Base-by-base conservation (phyloP, 306 rosid genomes). In the Fragaria vesca region DNA sequence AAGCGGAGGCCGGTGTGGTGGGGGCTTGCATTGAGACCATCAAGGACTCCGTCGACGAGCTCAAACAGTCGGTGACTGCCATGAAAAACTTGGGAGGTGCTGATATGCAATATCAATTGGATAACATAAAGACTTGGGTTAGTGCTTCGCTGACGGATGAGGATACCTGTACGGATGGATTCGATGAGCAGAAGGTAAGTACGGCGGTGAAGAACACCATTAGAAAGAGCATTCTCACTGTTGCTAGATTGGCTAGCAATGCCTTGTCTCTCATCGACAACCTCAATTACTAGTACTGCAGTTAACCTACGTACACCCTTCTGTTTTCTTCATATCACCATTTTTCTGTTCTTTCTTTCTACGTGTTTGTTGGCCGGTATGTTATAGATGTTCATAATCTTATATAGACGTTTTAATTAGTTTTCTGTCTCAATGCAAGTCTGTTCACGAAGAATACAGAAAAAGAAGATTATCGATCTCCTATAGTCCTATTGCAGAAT, bases 101-200 rank as follows among this genome's bases (percentile, higher is more conserved):
- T 11, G 45, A 63, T 5, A 73, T 17, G 16, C 55, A 76, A 8
- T 10, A 30, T 3, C 78, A 71, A 21, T 50, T 82, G 24, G 76
- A 30, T 28, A 50, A 81, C 62, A 60, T 85, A 0, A 80, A 72
- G 72, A 85, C 85, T 0, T 87, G 91, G 88, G 69, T 70, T 12
- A 85, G 88, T 21, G 87, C 87, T 0, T 80, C 86, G 36, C 32
- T 72, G 78, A 87, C 91, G 2, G 79, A 85, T 3, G 84, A 71
- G 3, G 18, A n/a, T 15, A 83, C 87, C 12, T 87, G 91, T 52
- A 76, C 74, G 3, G 88, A 85, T 20, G 89, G 71, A 26, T 45
- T 85, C 30, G 79, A 71, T 5, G 85, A 60, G 2, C 30, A 6
- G 32, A 55, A 55, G 30, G 78, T 70, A 3, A 66, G 67, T 34